These are phyloP conservation scores for Dactylellina sp. DNA, from an alignment of 2,329 filamentous ascomycete species.

Conservation along the genomic window DNA sequence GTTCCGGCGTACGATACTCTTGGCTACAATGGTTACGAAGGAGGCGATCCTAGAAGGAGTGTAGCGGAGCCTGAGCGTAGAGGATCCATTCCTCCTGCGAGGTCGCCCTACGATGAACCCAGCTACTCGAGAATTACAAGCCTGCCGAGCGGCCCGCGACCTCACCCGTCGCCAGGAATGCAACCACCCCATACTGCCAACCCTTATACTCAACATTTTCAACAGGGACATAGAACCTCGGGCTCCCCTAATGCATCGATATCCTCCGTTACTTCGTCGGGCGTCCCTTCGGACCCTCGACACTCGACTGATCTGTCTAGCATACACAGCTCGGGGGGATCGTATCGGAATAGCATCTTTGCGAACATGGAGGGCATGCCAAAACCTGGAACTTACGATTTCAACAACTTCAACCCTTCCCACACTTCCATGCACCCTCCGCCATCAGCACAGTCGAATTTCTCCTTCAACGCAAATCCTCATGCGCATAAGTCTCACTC, in stretches of 20 bases:
- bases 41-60: constrained; percentile 31
- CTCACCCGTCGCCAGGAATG: constrained; percentile 31
- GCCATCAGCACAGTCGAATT: constrained; percentile 34
- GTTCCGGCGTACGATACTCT: constrained; percentile 46
- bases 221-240: constrained; percentile 68
- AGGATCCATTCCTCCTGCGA: constrained; percentile 35
- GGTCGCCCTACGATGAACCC: constrained; percentile 20
- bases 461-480: constrained; percentile 42
- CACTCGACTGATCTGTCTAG: constrained; percentile 74
- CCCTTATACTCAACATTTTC: constrained; percentile 60
- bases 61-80: constrained; percentile 28
- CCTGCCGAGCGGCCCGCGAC: constrained; percentile 41
- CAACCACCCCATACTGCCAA: constrained; percentile 20
- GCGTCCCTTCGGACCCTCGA: constrained; percentile 66
- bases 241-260: constrained; percentile 66
- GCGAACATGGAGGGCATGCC: constrained; percentile 51
- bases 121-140: constrained; percentile 31
- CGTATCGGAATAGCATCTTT: constrained; percentile 56
- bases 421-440: constrained; percentile 19
- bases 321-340: constrained; percentile 65
- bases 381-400: constrained; percentile 49
- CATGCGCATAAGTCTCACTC: constrained; percentile 33
- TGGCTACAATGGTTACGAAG: constrained; percentile 20
- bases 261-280: constrained; percentile 63
- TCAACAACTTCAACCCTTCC: constrained; percentile 18